Percentiles rank a stretch among this genome's conserved stretches.
Conservation (phyloP, 345 rosid genomes). For the Bruguiera gymnorhiza region DNA sequence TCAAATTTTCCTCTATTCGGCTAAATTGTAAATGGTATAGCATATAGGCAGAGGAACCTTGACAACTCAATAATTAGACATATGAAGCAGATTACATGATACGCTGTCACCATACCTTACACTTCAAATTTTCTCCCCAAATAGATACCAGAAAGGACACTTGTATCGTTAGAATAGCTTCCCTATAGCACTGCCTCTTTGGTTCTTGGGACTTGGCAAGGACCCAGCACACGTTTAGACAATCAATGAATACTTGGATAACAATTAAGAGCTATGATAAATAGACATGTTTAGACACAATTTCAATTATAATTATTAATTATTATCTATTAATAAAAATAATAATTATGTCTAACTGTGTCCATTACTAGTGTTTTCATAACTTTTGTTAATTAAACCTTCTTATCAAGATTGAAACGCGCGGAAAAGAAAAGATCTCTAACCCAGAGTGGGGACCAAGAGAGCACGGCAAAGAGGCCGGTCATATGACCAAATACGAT, state of each 20-base stretch:
- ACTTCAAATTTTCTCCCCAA: not conserved
- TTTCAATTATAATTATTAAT: too few relatives aligned
- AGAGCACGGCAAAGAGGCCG: constrained; percentile 48
- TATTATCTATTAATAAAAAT: too few relatives aligned
- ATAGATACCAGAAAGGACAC: not conserved
- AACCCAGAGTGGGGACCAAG: constrained; percentile 59
- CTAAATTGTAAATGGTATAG: not conserved
- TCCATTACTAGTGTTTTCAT: too few relatives aligned
- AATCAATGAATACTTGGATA: not conserved
- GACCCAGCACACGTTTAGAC: not conserved
- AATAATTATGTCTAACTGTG: too few relatives aligned
- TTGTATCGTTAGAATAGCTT: not conserved
- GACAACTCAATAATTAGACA: not conserved
- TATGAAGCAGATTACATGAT: not conserved
- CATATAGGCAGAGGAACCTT: not conserved
- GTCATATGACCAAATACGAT: constrained; percentile 58
- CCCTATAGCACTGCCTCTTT: not conserved
- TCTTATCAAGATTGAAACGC: constrained; percentile 37
- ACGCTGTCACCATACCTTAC: not conserved
- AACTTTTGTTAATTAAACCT: constrained; percentile 14
- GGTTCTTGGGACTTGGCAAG: not conserved
- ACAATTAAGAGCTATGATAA: too few relatives aligned
- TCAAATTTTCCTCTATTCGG: not conserved
- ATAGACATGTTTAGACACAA: too few relatives aligned
- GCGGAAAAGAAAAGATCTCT: constrained; percentile 51